A percentile compares a stretch with the other conserved stretches of the same genome.
phyloP scores from a whole-genome alignment of 768 basidiomycete genomes.

The Glaciozyma martinii region DNA sequence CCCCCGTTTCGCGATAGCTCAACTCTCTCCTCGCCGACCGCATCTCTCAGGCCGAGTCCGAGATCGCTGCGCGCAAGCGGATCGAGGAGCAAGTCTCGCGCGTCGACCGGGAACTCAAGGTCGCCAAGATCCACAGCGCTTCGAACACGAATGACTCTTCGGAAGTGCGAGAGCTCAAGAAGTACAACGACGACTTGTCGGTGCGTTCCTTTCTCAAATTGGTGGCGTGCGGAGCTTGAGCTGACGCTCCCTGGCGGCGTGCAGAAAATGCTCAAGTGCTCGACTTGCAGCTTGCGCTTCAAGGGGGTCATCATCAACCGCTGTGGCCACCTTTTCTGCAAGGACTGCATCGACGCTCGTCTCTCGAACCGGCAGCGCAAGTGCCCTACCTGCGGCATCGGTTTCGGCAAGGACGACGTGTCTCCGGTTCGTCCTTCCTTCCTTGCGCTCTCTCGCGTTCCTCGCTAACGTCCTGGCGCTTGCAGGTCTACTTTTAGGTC shows the following conservation, averaged over 20 bases:
- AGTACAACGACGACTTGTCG: conserved; percentile 32
- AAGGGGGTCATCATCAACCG: conserved; percentile 17
- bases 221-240: neutral
- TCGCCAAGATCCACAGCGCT: conserved; percentile 32
- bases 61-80: conserved; percentile 32
- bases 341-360: conserved; percentile 65
- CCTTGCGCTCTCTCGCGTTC: neutral
- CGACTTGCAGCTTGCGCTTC: conserved; percentile 57
- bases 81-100: conserved; percentile 39
- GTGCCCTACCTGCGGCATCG: conserved; percentile 76
- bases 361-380: conserved; percentile 83
- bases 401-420: conserved; percentile 80
- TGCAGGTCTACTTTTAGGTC: neutral
- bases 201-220: conserved; percentile 29
- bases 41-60: conserved; percentile 35
- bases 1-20: conserved; percentile 26
- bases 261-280: conserved; percentile 76
- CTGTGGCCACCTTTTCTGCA: conserved; percentile 37
- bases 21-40: conserved; percentile 35
- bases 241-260: neutral
- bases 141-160: conserved; percentile 34
- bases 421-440: conserved; percentile 48
- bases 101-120: conserved; percentile 37
- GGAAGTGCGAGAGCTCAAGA: conserved; percentile 28
- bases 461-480: neutral